Conservation (phyloP, 148 eudicot species). For the Cornus kousa region DNA sequence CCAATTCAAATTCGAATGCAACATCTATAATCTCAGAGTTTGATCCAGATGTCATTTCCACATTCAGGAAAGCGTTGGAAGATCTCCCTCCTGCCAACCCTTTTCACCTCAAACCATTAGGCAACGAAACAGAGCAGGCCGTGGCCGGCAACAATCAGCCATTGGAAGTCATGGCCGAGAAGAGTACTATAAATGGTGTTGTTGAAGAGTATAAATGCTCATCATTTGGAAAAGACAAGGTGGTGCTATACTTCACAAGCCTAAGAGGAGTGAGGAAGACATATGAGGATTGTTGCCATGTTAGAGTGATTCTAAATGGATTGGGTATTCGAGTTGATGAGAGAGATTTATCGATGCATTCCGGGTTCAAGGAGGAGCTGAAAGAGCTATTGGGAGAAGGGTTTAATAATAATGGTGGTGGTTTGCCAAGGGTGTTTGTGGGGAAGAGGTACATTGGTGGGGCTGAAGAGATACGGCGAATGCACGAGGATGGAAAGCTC, state of each 20-base stretch:
- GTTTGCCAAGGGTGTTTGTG: conserved; percentile 75
- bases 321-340: conserved; percentile 68
- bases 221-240: conserved; percentile 30
- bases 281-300: conserved; percentile 85
- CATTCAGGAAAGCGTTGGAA: conserved; percentile 60
- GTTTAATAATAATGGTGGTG: conserved; percentile 20
- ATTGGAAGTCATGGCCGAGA: background rate
- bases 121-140: conserved; percentile 11
- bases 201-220: background rate
- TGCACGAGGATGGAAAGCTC: conserved; percentile 78
- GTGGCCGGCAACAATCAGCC: background rate
- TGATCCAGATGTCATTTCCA: conserved; percentile 68
- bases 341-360: conserved; percentile 93
- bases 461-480: conserved; percentile 56
- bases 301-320: conserved; percentile 62
- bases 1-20: conserved; percentile 23
- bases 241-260: conserved; percentile 78
- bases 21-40: conserved; percentile 40
- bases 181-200: background rate
- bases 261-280: conserved; percentile 91
- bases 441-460: conserved; percentile 72
- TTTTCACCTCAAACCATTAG: conserved; percentile 37
- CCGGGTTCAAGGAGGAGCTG: conserved; percentile 75
- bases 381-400: conserved; percentile 52
- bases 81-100: conserved; percentile 57